Evolutionary conservation across 768 basidiomycete genomes (phyloP).

Genomic region (Ephemerocybe angulata): DNA sequence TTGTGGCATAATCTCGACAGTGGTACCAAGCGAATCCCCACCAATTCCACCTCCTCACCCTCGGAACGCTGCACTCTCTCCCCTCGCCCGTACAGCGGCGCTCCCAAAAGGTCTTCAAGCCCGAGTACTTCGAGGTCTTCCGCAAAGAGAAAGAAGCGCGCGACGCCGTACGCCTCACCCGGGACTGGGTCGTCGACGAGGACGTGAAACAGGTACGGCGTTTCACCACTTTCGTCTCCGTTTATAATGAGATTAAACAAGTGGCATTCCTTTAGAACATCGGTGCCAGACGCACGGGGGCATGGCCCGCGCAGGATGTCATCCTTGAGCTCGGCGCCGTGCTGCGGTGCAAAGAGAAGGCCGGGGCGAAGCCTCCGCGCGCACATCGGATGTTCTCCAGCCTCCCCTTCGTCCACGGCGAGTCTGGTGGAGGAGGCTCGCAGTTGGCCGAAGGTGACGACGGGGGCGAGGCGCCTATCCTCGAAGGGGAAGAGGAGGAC

Average conservation of each 20-base stretch:
- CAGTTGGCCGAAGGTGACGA: constrained; percentile 34
- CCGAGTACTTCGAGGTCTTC: constrained; percentile 73
- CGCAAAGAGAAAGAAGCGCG: constrained; percentile 55
- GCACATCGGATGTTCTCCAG: constrained; percentile 10
- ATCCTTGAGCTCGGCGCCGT: constrained; percentile 58
- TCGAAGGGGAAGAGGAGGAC: constrained; percentile 18
- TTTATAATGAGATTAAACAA: not conserved
- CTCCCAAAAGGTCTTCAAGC: constrained; percentile 83
- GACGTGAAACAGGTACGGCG: constrained; percentile 16
- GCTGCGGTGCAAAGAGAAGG: constrained; percentile 44
- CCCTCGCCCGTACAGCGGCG: constrained; percentile 80
- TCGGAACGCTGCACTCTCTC: constrained; percentile 83
- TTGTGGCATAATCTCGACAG: constrained; percentile 28
- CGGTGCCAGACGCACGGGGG: constrained; percentile 28
- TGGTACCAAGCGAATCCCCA: constrained; percentile 73
- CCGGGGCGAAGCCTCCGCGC: constrained; percentile 10
- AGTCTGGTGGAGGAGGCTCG: constrained; percentile 9
- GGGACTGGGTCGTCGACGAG: constrained; percentile 51
- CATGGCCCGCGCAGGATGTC: constrained; percentile 52
- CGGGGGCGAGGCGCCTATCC: constrained; percentile 12
- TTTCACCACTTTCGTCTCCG: not conserved
- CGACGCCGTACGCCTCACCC: constrained; percentile 53
- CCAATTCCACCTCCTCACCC: constrained; percentile 76
- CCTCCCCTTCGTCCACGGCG: not conserved
- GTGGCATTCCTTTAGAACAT: constrained; percentile 14